phyloP scores from a whole-genome alignment of 2,329 filamentous ascomycete genomes.

The Fusarium sacchari region DNA sequence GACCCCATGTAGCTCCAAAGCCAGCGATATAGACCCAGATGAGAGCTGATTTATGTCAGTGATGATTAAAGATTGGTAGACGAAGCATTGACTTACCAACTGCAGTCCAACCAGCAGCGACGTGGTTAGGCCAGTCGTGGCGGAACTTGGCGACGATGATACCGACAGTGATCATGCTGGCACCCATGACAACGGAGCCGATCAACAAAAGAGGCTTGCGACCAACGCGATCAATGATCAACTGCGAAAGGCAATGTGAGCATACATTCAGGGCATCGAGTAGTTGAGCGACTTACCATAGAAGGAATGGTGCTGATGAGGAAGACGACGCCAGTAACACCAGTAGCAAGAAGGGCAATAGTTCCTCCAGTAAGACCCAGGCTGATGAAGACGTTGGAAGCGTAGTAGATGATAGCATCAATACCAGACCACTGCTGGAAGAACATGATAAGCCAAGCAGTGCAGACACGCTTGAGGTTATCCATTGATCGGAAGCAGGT shows the following conservation, averaged over 20 bases:
- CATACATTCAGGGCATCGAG: fast-evolving
- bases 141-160: constrained; percentile 35
- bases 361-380: constrained; percentile 71
- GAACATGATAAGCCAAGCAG: constrained; percentile 72
- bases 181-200: constrained; percentile 52
- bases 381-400: constrained; percentile 68
- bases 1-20: constrained; percentile 56
- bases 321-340: constrained; percentile 77
- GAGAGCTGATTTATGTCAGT: constrained; percentile 17
- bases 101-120: constrained; percentile 51
- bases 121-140: constrained; percentile 45
- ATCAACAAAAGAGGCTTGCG: constrained; percentile 52
- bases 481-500: constrained; percentile 49
- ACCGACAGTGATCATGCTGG: constrained; percentile 29
- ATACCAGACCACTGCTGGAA: constrained; percentile 58
- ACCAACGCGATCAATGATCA: constrained; percentile 54
- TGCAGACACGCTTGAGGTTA: constrained; percentile 70
- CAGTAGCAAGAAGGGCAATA: constrained; percentile 71
- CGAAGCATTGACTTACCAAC: constrained; percentile 31
- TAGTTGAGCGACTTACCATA: constrained; percentile 31
- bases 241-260: not conserved
- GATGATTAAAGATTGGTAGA: fast-evolving
- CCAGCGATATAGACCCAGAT: constrained; percentile 62
- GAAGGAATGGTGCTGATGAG: constrained; percentile 55
- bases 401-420: constrained; percentile 56